A percentile compares a stretch with the other conserved stretches of the same genome.
Evolutionary conservation across 306 rosid genomes (phyloP).

Genomic region (Senna siamea): DNA sequence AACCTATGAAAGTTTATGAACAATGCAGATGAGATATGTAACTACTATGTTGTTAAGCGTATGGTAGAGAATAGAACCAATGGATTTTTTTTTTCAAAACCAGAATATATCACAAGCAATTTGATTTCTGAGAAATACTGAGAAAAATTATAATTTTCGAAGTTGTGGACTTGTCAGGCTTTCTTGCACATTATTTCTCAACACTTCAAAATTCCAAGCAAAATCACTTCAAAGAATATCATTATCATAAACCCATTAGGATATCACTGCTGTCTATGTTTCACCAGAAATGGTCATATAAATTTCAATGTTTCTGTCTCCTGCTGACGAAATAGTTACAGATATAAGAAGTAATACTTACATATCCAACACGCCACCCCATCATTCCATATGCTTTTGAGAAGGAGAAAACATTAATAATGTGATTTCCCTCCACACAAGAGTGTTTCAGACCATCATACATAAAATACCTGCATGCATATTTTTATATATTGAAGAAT

Average conservation of each 20-base stretch:
- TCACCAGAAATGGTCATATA: background rate
- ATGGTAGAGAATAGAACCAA: background rate
- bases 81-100: background rate
- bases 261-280: constrained; percentile 11
- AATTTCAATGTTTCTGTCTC: background rate
- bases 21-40: constrained; percentile 3
- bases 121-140: background rate
- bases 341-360: constrained; percentile 48
- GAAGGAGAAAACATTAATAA: constrained; percentile 88
- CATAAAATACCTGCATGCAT: constrained; percentile 89
- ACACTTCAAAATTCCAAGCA: background rate
- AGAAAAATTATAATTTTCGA: background rate
- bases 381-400: constrained; percentile 99
- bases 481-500: background rate
- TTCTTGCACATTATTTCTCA: background rate
- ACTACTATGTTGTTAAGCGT: background rate
- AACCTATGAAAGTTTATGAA: background rate
- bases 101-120: background rate
- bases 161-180: background rate
- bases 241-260: background rate
- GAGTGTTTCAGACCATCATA: constrained; percentile 79
- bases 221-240: background rate
- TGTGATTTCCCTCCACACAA: constrained; percentile 87
- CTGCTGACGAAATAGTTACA: background rate
- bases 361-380: constrained; percentile 99